Evolutionary conservation across 495 filamentous ascomycete species (phyloP).

Genomic region (Staphylotrichum tortipilum): DNA sequence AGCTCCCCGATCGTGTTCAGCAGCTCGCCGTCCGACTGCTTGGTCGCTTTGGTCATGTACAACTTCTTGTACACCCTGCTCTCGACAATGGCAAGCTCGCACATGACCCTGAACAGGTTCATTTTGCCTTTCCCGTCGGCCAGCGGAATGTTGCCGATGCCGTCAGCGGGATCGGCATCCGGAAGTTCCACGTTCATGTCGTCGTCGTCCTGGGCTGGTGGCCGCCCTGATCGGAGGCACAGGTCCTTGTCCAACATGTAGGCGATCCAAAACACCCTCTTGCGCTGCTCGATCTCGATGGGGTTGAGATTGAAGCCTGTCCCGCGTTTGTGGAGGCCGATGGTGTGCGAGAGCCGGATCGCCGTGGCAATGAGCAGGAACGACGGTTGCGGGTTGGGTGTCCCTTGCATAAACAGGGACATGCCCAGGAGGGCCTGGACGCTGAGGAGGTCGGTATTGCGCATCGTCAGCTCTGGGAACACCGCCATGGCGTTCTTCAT

Average conservation of each 20-base stretch:
- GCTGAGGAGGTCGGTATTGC: conserved; percentile 90
- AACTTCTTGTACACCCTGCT: conserved; percentile 90
- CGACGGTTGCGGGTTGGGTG: conserved; percentile 90
- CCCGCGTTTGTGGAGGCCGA: conserved; percentile 88
- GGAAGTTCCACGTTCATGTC: conserved; percentile 97
- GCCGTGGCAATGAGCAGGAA: conserved; percentile 92
- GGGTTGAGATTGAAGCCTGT: conserved; percentile 84
- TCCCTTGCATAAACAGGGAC: conserved; percentile 92
- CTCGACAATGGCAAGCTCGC: conserved; percentile 82
- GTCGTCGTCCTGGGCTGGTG: conserved; percentile 92
- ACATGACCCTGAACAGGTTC: conserved; percentile 88
- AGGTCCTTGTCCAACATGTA: conserved; percentile 95
- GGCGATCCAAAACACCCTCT: conserved; percentile 96
- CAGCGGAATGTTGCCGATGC: conserved; percentile 86
- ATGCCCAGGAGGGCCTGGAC: conserved; percentile 96
- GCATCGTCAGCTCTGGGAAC: conserved; percentile 84
- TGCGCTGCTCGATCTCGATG: conserved; percentile 88
- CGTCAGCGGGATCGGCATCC: conserved; percentile 81
- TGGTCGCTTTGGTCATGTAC: conserved; percentile 86
- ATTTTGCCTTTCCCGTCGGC: conserved; percentile 85
- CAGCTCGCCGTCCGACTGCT: conserved; percentile 85
- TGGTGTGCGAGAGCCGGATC: conserved; percentile 84
- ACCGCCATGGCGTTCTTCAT: conserved; percentile 95
- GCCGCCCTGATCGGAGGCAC: conserved; percentile 83
- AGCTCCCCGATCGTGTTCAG: conserved; percentile 95